Evolutionary conservation across 108 stramenopile genomes (phyloP).

Genomic region (Pseudonitzschia pungens): DNA sequence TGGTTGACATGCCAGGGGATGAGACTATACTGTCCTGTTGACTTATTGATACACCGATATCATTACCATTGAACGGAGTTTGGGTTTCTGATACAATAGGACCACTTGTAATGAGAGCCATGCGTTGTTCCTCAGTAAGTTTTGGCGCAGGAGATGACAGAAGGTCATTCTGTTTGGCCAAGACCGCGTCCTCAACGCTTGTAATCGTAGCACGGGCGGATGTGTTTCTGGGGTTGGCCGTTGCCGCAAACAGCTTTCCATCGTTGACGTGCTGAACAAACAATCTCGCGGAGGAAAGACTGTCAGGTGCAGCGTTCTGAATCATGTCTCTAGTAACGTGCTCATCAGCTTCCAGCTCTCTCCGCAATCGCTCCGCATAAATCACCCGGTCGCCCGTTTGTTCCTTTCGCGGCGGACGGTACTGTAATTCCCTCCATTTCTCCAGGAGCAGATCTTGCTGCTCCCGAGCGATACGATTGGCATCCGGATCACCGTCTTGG

Average conservation of each 20-base stretch:
- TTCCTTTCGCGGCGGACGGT: constrained; percentile 41
- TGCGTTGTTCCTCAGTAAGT: constrained; percentile 1
- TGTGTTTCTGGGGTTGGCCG: background rate
- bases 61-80: background rate
- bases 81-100: background rate
- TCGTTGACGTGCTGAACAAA: constrained; percentile 25
- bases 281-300: background rate
- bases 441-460: constrained; percentile 42
- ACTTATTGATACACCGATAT: background rate
- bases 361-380: constrained; percentile 60
- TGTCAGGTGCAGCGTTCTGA: background rate
- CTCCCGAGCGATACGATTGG: background rate
- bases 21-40: background rate
- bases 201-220: background rate
- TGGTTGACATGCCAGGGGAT: background rate
- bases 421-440: constrained; percentile 50
- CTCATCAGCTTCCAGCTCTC: constrained; percentile 37
- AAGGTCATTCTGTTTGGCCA: background rate
- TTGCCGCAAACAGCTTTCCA: background rate
- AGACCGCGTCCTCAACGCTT: constrained; percentile 2
- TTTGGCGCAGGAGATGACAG: background rate
- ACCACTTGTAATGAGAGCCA: background rate
- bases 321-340: background rate
- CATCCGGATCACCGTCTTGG: background rate
- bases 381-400: constrained; percentile 66